These are phyloP conservation scores for Boletus holoroseus DNA, from an alignment of 1,284 basidiomycete genomes.

Conservation along the genomic window DNA sequence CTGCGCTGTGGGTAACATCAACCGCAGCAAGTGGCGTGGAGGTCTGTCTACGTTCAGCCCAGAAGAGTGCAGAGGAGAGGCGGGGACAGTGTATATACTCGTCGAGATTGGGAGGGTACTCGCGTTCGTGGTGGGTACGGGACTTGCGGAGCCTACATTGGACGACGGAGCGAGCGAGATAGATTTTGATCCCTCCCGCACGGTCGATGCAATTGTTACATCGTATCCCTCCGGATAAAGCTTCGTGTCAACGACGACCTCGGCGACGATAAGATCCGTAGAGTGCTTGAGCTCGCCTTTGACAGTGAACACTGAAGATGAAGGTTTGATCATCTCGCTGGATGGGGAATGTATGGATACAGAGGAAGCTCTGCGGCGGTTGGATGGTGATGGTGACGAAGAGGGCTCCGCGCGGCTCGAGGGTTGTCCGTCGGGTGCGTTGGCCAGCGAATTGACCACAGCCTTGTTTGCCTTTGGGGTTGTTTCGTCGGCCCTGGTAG, in stretches of 20 bases:
- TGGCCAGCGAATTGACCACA: not conserved
- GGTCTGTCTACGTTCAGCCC: conserved; percentile 54
- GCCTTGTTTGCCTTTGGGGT: conserved; percentile 13
- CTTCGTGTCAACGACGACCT: conserved; percentile 72
- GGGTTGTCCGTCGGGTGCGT: conserved; percentile 12
- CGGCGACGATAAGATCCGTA: conserved; percentile 61
- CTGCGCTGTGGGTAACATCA: conserved; percentile 78
- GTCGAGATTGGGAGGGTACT: conserved; percentile 47
- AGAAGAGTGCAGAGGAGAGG: conserved; percentile 75
- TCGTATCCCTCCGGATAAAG: conserved; percentile 68
- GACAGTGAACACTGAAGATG: conserved; percentile 51
- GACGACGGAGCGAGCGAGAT: conserved; percentile 24
- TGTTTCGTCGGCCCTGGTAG: conserved; percentile 21
- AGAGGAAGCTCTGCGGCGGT: conserved; percentile 18
- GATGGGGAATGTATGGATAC: conserved; percentile 21
- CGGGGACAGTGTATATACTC: conserved; percentile 64
- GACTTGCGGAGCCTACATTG: not conserved
- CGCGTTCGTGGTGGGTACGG: not conserved
- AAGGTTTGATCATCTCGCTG: conserved; percentile 16
- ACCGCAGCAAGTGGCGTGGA: conserved; percentile 66
- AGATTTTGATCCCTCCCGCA: conserved; percentile 36
- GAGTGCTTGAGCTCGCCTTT: conserved; percentile 53
- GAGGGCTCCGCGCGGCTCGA: conserved; percentile 13
- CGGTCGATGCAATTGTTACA: conserved; percentile 46
- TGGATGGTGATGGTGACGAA: conserved; percentile 13